phyloP scores from a whole-genome alignment of 768 basidiomycete species.

The Mycena floridula region DNA sequence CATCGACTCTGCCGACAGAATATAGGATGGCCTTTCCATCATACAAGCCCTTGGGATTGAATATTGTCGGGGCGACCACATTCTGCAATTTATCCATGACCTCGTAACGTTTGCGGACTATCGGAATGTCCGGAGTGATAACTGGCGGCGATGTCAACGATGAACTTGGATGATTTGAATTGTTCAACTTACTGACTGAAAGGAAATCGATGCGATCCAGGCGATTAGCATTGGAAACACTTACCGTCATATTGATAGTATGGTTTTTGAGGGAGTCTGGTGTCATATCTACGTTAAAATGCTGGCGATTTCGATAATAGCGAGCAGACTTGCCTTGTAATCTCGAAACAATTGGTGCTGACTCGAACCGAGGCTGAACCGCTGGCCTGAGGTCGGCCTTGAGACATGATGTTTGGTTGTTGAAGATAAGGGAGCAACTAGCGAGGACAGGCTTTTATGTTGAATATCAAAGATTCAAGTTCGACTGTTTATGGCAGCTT shows the following conservation, averaged over 20 bases:
- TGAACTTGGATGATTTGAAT: neutral
- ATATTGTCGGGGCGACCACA: constrained; percentile 3
- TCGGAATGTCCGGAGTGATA: constrained; percentile 11
- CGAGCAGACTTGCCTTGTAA: neutral
- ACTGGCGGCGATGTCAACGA: neutral
- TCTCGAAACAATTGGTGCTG: neutral
- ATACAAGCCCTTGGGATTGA: constrained; percentile 1
- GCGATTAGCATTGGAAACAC: neutral
- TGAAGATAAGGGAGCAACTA: no score
- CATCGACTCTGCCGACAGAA: neutral
- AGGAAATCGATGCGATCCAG: neutral
- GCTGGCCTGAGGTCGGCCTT: constrained; percentile 1
- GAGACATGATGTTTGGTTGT: no score
- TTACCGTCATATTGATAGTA: constrained; percentile 1
- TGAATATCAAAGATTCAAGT: no score
- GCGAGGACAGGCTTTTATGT: no score
- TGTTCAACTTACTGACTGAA: neutral
- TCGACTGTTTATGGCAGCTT: no score
- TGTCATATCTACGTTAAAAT: no score
- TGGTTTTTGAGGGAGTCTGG: neutral
- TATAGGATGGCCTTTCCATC: neutral
- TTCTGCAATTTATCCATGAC: constrained; percentile 2
- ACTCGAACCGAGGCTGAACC: neutral
- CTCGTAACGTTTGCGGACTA: constrained; percentile 2
- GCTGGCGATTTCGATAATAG: no score